Evolutionary conservation across 345 rosid genomes (phyloP), one percentile per base, ranked within the genome.

Genomic region (Murraya koenigii): DNA sequence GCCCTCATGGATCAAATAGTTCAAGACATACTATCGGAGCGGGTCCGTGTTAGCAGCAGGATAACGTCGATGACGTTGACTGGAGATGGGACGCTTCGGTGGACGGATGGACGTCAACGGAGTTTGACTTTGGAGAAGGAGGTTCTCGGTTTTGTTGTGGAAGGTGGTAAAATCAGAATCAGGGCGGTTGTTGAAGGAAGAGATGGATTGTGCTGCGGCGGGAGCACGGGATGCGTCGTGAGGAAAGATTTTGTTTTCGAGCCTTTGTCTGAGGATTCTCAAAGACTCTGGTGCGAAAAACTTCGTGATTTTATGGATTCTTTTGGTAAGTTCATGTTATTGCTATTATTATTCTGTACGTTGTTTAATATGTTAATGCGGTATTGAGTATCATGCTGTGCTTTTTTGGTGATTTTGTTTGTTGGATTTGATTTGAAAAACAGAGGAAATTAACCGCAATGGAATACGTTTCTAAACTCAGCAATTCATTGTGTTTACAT

Each of bases 181-280:
- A 94, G 85, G 73, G 78, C 91, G 1, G 56, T 87, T 33, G 80
- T 80, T 0, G 91, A 88, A 71, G 78, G 72, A 25, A 81, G 66
- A 2, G 90, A 71, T 47, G 84, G 83, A 68, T 78, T 87, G 81
- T 92, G 90, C 88, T 90, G 98, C 32, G 49, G 26, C 6, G 87
- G 80, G 61, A 82, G 78, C 8, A 55, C 44, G 7, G 94, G 87
- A 66, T 82, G 75, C 79, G 72, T 89, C 86, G 82, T 68, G 70
- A 92, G 97, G 84, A 89, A 77, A 77, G 90, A 94, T 75, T 84
- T 91, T 69, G 87, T 87, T n/a, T 94, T 96, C 84, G 90, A 92
- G 86, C 89, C 90, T 77, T 80, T 86, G 73, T 75, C 90, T 7
- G 82, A 80, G 28, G 97, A 91, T 66, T 91, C 95, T 13, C 85